Base-by-base conservation (phyloP, 805 yeast genomes). In the Candida rishiriensis region DNA sequence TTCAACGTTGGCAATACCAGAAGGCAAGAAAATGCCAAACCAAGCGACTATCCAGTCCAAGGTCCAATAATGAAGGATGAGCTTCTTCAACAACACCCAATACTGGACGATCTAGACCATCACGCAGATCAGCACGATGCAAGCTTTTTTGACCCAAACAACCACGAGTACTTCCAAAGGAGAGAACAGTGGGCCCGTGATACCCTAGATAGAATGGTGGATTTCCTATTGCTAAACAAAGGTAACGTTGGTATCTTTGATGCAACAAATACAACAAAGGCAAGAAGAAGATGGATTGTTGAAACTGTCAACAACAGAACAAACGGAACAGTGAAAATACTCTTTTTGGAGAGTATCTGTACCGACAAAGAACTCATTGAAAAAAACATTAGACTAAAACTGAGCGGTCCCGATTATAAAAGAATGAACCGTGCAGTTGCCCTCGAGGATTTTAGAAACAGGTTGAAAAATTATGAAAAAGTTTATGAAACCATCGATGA, bases 401-500 rank as follows among this genome's bases (percentile, higher is more conserved):
- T 91, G 42, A 78, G 85, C 29, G 99, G 99, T 0, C 99, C 98
- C 0, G 98, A 91, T 66, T 91, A 91, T 67, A 75, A 75, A 47
- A 75, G 82, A 40, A 88, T 89, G 88, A 91, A 91, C 59, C 87
- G 87, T 2, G 79, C 81, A 38, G 56, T 75, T 12, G 97, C 98
- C 0, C 62, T 91, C 18, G 73, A 70, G 39, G 99, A 91, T 66
- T 91, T 91, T 60, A 79, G 83, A 43, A 84, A 83, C 40, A 75
- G 99, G 46, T 73, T 91, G 48, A 66, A 72, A 32, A 91, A 91
- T 59, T 91, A 91, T 62, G 91, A 89, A 60, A 78, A 75, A 61
- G 97, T 91, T 1, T 91, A 91, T 64, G 90, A 93, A 63, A 85
- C 97, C 1, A 83, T 91, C 32, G 95, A 85, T 51, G 95, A 87